Evolutionary conservation across 2,329 filamentous ascomycete genomes (phyloP), one percentile per base, ranked within the genome.

Genomic region (Fragosphaeria purpurea): DNA sequence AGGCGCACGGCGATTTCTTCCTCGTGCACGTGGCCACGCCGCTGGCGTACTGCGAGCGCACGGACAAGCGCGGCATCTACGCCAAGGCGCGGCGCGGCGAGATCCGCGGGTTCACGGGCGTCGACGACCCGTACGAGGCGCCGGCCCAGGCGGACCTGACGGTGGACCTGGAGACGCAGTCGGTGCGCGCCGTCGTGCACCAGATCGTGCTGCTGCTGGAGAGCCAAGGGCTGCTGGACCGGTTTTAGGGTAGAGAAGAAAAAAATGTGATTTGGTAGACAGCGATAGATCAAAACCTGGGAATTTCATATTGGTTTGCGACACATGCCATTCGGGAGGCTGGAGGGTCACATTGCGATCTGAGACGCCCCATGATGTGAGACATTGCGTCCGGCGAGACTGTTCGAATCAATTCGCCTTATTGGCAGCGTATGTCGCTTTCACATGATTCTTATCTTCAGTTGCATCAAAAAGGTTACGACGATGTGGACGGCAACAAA

Each of bases 41-140:
- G 32, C 82, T 98, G 56, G 90, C 94, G 72, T 82, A 91, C 73
- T 87, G 84, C 65, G 93, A 98, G 79, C 88, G 87, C 80, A 96
- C 88, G 34, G 93, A 98, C 70, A 90, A 88, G 75, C 79, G 85
- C 55, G 93, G 93, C 53, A 83, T 95, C 64, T 98, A 97, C 70
- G 78, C 78, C 58, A 80, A 81, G 66, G 93, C 93, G 41, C 80
- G 93, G 56, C 78, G 76, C 22, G 93, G 93, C 52, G 86, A 95
- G 74, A 94, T 98, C 70, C 93, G 90, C 81, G 90, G 90, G 57
- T 98, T 98, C 79, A 98, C 93, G 7, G 93, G 93, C 62, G 89
- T 98, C 51, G 91, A 97, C 65, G 91, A 97, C 73, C 90, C 93
- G 46, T 98, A 98, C 65, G 93, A 98, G 82, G 65, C 69, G 30